phyloP scores from a whole-genome alignment of 495 filamentous ascomycete genomes.

The Penicillium samsonianum region DNA sequence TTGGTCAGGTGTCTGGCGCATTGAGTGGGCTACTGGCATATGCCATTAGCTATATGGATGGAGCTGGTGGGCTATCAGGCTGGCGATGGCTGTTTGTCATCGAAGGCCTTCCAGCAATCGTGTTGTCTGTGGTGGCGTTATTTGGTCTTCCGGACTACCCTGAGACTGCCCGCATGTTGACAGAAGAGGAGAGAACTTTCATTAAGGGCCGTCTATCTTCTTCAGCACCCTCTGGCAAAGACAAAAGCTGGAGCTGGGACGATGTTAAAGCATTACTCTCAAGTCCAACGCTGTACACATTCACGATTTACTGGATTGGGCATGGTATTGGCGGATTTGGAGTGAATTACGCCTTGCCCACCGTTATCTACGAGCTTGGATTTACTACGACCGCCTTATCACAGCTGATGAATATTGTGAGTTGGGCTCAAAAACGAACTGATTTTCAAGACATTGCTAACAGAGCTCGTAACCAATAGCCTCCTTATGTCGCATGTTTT shows the following conservation, averaged over 20 bases:
- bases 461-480: constrained; percentile 22
- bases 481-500: constrained; percentile 42
- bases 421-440: constrained; percentile 5
- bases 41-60: constrained; percentile 43
- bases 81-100: constrained; percentile 52
- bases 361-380: constrained; percentile 47
- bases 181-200: constrained; percentile 35
- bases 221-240: constrained; percentile 26
- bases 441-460: constrained; percentile 4
- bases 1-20: constrained; percentile 37
- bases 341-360: constrained; percentile 41
- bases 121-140: constrained; percentile 35
- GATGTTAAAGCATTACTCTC: constrained; percentile 30
- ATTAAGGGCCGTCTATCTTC: constrained; percentile 27
- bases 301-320: constrained; percentile 40
- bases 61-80: constrained; percentile 34
- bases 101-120: constrained; percentile 45
- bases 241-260: constrained; percentile 31
- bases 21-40: constrained; percentile 45
- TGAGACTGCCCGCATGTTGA: constrained; percentile 40
- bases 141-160: constrained; percentile 47
- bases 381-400: constrained; percentile 41
- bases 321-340: constrained; percentile 49
- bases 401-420: constrained; percentile 47
- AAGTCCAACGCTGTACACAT: constrained; percentile 42